Base-by-base conservation (phyloP, 169 alveolate species). In the Plasmodium berghei region DNA sequence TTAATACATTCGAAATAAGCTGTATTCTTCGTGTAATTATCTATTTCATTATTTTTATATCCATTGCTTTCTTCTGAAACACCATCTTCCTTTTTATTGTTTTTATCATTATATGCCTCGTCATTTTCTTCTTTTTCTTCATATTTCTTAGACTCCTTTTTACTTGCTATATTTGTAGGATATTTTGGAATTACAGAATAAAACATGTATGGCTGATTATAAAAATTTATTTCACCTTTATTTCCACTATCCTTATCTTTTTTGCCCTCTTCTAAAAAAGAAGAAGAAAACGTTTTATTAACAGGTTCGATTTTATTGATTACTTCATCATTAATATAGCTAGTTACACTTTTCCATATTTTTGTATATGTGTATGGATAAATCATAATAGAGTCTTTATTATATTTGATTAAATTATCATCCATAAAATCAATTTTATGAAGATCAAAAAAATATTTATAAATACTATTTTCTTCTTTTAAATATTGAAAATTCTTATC, bases 221-320 rank as follows among this genome's bases (percentile, higher is more conserved):
- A 34, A n/a, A 86, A 20, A 59, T 71, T 86, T 48, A 71, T 59
- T n/a, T 80, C 72, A 66, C 67, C 83, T 2, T 80, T 80, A 24
- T 46, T 80, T 26, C 18, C 45, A 16, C 28, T 28, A 58, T 42
- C 59, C 5, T 42, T 26, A 34, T 26, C 55, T 9, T 86, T 87
- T 18, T 46, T 52, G n/a, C 48, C 59, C 6, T 48, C 87, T 85
- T 69, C 56, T 72, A 86, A 66, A 20, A 86, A 86, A 22, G 91
- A 86, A 4, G 91, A 86, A 59, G 71, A 71, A 66, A 86, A 86
- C 12, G 91, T 86, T 86, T 86, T 86, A 40, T 86, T 86, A 6
- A 86, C 87, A 9, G 91, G 91, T 14, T 86, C 91, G n/a, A 86
- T 86, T 86, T 86, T 86, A 45, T 86, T 71, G 42, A 86, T 86